These are phyloP conservation scores for Solanum stenotomum DNA, from an alignment of 257 asterid genomes.

Conservation along the genomic window DNA sequence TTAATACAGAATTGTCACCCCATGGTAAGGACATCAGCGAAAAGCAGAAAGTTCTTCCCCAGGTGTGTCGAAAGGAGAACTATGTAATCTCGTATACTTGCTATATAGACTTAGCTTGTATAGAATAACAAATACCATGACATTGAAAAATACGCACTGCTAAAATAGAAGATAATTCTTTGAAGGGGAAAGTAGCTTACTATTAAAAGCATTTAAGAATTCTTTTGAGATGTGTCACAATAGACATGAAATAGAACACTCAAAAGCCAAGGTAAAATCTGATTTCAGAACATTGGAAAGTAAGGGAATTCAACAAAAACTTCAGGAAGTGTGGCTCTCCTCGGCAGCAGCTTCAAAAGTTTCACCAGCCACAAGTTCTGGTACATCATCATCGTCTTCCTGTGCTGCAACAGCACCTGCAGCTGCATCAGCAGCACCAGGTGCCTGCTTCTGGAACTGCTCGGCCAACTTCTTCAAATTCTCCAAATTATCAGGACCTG, in stretches of 20 bases:
- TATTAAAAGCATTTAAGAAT: slow-evolving; percentile 4
- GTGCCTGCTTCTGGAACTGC: slow-evolving; percentile 66
- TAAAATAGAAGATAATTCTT: neutral
- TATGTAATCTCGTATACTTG: neutral
- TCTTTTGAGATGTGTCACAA: slow-evolving; percentile 5
- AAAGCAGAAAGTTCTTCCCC: neutral
- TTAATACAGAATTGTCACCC: neutral
- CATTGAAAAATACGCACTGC: neutral
- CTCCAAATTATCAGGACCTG: slow-evolving; percentile 86
- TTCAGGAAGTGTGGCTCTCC: slow-evolving; percentile 42
- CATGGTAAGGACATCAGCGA: neutral
- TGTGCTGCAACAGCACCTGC: slow-evolving; percentile 10
- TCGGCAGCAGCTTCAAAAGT: slow-evolving; percentile 72
- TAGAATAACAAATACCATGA: neutral
- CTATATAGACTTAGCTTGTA: neutral
- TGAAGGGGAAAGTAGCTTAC: neutral
- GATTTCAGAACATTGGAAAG: slow-evolving; percentile 18
- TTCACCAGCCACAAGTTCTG: slow-evolving; percentile 64
- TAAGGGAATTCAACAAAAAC: slow-evolving; percentile 13
- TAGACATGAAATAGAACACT: slow-evolving; percentile 15
- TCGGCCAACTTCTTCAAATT: slow-evolving; percentile 70
- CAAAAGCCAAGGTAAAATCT: slow-evolving; percentile 17
- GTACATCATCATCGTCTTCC: slow-evolving; percentile 66
- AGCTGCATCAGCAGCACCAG: slow-evolving; percentile 25
- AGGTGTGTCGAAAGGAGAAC: neutral